Conservation (phyloP, 2,329 filamentous ascomycete species). For the Parastagonospora nodorum region DNA sequence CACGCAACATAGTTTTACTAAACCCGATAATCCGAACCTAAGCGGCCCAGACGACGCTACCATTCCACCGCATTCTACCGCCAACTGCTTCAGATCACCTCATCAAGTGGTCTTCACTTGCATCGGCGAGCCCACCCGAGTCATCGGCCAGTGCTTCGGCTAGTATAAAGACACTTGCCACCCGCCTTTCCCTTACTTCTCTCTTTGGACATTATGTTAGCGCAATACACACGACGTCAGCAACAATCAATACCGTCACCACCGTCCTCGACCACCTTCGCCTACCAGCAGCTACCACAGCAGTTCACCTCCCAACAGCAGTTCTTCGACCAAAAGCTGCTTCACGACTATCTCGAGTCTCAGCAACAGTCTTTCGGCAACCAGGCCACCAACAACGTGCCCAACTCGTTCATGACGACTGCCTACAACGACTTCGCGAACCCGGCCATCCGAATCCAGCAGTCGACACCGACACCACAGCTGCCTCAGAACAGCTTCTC, state of each 20-base stretch:
- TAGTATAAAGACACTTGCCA: slow-evolving; percentile 48
- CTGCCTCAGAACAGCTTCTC: slow-evolving; percentile 29
- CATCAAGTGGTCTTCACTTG: slow-evolving; percentile 31
- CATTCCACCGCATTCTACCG: slow-evolving; percentile 37
- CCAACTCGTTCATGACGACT: slow-evolving; percentile 41
- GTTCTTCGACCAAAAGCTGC: slow-evolving; percentile 40
- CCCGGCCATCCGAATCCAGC: slow-evolving; percentile 48
- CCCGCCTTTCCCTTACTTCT: slow-evolving; percentile 40
- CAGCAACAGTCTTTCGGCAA: slow-evolving; percentile 37
- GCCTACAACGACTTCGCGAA: slow-evolving; percentile 40
- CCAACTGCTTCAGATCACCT: slow-evolving; percentile 37
- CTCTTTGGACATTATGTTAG: slow-evolving; percentile 43
- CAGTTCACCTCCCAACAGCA: slow-evolving; percentile 27
- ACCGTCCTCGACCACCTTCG: slow-evolving; percentile 33
- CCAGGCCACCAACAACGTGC: slow-evolving; percentile 15
- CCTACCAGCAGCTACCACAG: slow-evolving; percentile 36
- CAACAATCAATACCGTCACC: slow-evolving; percentile 38
- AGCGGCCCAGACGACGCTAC: slow-evolving; percentile 22
- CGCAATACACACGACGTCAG: slow-evolving; percentile 45
- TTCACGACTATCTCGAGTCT: slow-evolving; percentile 46
- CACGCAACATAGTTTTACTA: slow-evolving; percentile 21
- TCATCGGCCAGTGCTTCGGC: slow-evolving; percentile 32
- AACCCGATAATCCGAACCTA: slow-evolving; percentile 33
- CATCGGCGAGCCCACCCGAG: slow-evolving; percentile 36
- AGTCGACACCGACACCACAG: slow-evolving; percentile 48